Conservation (phyloP, 495 filamentous ascomycete species). For the Neurospora sp. region DNA sequence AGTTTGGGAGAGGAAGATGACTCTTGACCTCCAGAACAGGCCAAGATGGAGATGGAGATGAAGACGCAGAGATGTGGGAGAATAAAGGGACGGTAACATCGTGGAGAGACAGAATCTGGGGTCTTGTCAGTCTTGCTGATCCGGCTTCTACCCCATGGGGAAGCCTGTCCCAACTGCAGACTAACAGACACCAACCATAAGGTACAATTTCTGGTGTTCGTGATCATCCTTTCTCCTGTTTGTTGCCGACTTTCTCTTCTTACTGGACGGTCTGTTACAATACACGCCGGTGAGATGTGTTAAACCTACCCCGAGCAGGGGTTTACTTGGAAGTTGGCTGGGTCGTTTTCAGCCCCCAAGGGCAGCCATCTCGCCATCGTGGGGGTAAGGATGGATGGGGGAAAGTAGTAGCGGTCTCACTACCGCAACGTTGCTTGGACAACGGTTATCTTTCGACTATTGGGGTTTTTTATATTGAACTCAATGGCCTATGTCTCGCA, state of each 20-base stretch:
- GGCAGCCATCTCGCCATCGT: not conserved
- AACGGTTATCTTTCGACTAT: not conserved
- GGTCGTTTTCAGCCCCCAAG: not conserved
- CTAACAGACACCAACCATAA: not conserved
- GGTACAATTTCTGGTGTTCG: not conserved
- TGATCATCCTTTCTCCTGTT: not conserved
- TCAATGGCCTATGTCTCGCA: not conserved
- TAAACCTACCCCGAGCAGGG: not conserved
- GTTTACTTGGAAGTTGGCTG: not conserved
- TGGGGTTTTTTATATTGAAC: not conserved
- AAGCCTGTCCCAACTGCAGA: not conserved
- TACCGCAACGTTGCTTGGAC: not conserved
- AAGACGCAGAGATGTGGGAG: not conserved
- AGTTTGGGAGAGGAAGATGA: not conserved
- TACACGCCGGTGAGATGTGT: not conserved
- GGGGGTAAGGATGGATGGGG: not conserved
- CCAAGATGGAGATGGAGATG: not conserved
- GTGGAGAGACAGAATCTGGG: not conserved
- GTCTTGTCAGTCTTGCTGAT: not conserved
- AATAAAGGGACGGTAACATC: not conserved
- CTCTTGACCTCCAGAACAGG: not conserved
- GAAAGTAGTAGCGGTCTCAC: not conserved
- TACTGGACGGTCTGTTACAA: not conserved
- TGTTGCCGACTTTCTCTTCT: not conserved
- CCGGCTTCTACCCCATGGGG: not conserved